Evolutionary conservation across 1,284 basidiomycete species (phyloP), one percentile per base, ranked within the genome.

Genomic region (Cutaneotrichosporon sp.): DNA sequence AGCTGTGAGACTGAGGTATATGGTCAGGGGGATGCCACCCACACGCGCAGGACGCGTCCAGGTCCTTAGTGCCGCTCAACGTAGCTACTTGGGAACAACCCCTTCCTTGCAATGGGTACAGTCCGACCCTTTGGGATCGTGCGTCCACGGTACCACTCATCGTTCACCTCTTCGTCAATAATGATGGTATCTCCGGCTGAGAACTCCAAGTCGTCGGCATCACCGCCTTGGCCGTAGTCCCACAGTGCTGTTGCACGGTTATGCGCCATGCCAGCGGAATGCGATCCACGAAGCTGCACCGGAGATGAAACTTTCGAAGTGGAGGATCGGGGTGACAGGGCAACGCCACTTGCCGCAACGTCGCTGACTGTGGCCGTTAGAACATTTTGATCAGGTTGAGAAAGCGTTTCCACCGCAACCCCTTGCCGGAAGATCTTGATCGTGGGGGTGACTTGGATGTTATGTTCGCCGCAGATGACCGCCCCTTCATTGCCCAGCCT

Each of bases 151-250:
- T 59, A 70, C 71, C 71, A 73, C 52, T 71, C 64, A 11, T 63
- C 61, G 51, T 73, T 73, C 52, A 73, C 68, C 54, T 73, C 70
- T 44, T 71, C 66, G 53, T 73, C 71, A 32, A 73, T 66, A 24
- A 71, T 57, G 46, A 73, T 60, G 4, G 51, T 65, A 52, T 73
- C 71, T n/a, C 67, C 68, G 14, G 61, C 45, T 37, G 62, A 48
- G 57, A 73, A 73, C 14, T 59, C 53, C 11, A 73, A 57, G 57
- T 73, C 71, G 43, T 71, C 70, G 7, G 59, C 55, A 45, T 67
- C 67, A 57, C 58, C 60, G 19, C 71, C 70, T 6, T 65, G 63
- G 35, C 35, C 52, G 51, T 71, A 73, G 55, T 73, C 71, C 71
- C 71, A 73, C 32, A 73, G 51, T 1, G 71, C 71, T 33, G 59